Conservation (phyloP, 1,284 basidiomycete genomes). For the Tetrapyrgos nigripes region DNA sequence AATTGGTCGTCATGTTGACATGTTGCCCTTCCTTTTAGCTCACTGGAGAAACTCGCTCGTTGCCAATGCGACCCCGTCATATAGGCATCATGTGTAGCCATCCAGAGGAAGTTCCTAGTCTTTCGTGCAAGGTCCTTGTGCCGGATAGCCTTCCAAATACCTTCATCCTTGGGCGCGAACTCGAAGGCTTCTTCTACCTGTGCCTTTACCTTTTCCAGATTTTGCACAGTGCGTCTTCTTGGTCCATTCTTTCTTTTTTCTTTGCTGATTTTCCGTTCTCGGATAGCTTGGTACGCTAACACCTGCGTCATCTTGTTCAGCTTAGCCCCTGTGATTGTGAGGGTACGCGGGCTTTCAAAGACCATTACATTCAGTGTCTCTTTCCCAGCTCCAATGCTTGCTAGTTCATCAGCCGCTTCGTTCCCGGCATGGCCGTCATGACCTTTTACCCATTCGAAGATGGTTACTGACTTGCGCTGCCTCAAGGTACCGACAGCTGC, state of each 20-base stretch:
- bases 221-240: not conserved
- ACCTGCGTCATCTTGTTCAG: conserved; percentile 10
- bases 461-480: not conserved
- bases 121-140: conserved; percentile 2
- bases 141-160: conserved; percentile 3
- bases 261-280: not conserved
- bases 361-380: not conserved
- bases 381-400: not conserved
- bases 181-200: not conserved
- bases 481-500: not conserved
- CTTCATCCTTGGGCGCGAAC: not conserved
- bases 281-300: conserved; percentile 8
- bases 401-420: not conserved
- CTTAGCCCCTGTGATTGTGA: conserved; percentile 4
- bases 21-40: not conserved
- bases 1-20: too few relatives aligned
- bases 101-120: conserved; percentile 1
- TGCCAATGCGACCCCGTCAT: not conserved
- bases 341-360: not conserved
- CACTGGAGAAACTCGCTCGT: not conserved
- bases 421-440: not conserved
- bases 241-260: not conserved
- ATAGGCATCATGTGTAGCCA: conserved; percentile 2
- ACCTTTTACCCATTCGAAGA: not conserved
- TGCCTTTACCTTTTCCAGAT: not conserved